Percentiles rank a stretch among this genome's conserved stretches.
phyloP scores from a whole-genome alignment of 139 green algal genomes.

The Micractinium sp. region DNA sequence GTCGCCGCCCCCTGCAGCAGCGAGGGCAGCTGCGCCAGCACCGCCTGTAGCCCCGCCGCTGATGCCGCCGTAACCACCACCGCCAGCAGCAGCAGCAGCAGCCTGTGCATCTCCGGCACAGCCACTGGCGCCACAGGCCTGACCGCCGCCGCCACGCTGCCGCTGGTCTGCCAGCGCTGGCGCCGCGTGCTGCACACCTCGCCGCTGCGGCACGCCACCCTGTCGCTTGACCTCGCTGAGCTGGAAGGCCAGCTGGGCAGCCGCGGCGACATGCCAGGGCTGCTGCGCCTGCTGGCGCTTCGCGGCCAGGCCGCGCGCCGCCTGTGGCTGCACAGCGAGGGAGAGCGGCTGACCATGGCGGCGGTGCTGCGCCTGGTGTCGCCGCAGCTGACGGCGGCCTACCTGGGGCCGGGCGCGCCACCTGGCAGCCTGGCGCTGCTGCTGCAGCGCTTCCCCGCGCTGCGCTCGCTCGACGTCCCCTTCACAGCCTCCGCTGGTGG shows the following conservation, averaged over 20 bases:
- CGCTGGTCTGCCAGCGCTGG: not conserved
- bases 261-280: not conserved
- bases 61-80: too few relatives aligned
- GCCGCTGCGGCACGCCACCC: slow-evolving; percentile 2
- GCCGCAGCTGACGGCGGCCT: not conserved
- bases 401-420: not conserved
- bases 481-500: not conserved
- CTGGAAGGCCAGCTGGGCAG: slow-evolving; percentile 13
- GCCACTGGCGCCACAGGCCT: too few relatives aligned
- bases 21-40: too few relatives aligned
- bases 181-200: slow-evolving; percentile 13
- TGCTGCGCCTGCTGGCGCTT: slow-evolving; percentile 15
- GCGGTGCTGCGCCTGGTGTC: not conserved
- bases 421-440: not conserved
- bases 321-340: slow-evolving; percentile 12
- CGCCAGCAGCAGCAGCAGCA: too few relatives aligned
- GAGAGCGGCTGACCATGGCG: not conserved
- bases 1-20: too few relatives aligned
- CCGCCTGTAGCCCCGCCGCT: too few relatives aligned
- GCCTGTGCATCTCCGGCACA: too few relatives aligned
- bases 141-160: not conserved
- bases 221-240: slow-evolving; percentile 4
- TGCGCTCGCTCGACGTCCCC: slow-evolving; percentile 11
- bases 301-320: not conserved
- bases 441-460: not conserved